Conservation (phyloP, 805 yeast genomes). For the Saturnispora gosingensis region DNA sequence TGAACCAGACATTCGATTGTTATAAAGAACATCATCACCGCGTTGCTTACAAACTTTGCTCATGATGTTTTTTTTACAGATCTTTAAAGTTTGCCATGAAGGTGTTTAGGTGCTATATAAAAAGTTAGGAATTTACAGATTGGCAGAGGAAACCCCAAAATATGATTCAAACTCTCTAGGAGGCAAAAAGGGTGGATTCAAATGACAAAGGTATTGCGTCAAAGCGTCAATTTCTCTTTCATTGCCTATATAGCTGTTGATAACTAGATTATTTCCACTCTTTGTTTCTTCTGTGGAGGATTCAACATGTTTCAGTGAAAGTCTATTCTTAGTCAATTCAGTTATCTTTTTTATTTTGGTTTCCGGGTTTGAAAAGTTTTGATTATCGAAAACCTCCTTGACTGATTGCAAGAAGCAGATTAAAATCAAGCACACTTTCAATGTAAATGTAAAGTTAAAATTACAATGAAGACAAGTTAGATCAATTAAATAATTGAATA, state of each 20-base stretch:
- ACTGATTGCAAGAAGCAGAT: slow-evolving; percentile 2
- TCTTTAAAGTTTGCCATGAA: neutral
- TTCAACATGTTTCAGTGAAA: neutral
- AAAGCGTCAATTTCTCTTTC: slow-evolving; percentile 4
- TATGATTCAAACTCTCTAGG: neutral
- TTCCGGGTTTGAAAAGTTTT: neutral
- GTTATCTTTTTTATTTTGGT: neutral
- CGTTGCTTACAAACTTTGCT: neutral
- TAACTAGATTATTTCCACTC: neutral
- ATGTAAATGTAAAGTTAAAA: neutral
- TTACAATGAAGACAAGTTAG: neutral
- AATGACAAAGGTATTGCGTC: neutral
- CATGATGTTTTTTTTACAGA: neutral
- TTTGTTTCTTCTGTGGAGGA: neutral
- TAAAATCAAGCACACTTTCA: neutral
- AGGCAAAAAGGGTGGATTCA: neutral
- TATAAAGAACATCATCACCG: neutral
- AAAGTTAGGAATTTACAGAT: neutral
- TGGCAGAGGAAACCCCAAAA: neutral
- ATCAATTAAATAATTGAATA: neutral
- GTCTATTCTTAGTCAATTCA: neutral
- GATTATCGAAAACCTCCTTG: neutral
- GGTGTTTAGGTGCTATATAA: too few relatives aligned
- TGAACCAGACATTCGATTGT: slow-evolving; percentile 42
- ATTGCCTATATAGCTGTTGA: neutral